Conservation (phyloP, 2,329 filamentous ascomycete genomes). For the Stagonosporopsis cucurbitacearum region DNA sequence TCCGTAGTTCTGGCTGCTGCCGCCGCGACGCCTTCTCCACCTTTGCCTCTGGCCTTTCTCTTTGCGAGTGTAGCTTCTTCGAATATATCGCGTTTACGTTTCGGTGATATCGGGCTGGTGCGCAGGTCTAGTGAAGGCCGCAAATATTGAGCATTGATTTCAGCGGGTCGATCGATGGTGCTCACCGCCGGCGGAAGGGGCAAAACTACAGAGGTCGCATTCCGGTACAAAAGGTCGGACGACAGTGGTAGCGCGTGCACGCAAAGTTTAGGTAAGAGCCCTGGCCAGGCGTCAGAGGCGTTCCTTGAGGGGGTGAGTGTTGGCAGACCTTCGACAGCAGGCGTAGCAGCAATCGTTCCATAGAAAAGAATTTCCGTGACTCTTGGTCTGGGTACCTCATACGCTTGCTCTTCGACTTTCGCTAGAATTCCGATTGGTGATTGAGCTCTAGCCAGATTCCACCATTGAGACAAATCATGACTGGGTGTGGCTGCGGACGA, state of each 20-base stretch:
- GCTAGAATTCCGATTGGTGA: constrained; percentile 51
- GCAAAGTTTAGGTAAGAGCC: constrained; percentile 31
- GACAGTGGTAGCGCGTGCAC: constrained; percentile 54
- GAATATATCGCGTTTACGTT: constrained; percentile 55
- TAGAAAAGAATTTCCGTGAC: constrained; percentile 57
- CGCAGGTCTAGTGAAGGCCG: constrained; percentile 34
- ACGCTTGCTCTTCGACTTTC: constrained; percentile 28
- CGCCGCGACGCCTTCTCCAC: constrained; percentile 53
- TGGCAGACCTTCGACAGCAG: constrained; percentile 26
- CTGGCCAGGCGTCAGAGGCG: constrained; percentile 5
- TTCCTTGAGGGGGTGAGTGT: constrained; percentile 43
- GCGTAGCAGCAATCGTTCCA: constrained; percentile 40
- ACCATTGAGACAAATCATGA: constrained; percentile 41
- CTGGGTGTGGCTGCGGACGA: not conserved
- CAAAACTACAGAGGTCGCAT: constrained; percentile 9
- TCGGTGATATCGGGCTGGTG: constrained; percentile 38
- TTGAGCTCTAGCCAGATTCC: constrained; percentile 45
- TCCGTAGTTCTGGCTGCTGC: constrained; percentile 48
- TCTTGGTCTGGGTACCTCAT: constrained; percentile 15
- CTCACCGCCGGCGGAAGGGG: constrained; percentile 14
- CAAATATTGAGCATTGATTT: constrained; percentile 44
- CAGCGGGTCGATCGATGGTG: not conserved
- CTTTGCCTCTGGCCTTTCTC: constrained; percentile 51
- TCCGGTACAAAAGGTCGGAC: constrained; percentile 47
- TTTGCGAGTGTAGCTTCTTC: constrained; percentile 55